Conservation (phyloP, 108 stramenopile species). For the Skeletonema costatum region DNA sequence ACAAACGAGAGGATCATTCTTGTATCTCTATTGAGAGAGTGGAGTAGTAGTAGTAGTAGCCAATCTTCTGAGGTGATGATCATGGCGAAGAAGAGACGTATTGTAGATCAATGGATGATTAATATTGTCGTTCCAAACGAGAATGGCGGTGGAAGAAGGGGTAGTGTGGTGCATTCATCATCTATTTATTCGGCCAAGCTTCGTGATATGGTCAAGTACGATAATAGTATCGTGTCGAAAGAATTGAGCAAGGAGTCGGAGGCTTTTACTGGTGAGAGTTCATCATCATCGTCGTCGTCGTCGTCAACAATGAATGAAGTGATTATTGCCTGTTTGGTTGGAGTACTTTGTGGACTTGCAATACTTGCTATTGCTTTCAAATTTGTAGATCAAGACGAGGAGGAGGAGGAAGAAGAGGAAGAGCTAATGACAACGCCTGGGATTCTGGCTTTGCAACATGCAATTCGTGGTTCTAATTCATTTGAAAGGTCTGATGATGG, state of each 20-base stretch:
- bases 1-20: neutral
- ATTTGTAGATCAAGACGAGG: neutral
- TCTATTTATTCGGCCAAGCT: neutral
- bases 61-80: neutral
- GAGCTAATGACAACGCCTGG: neutral
- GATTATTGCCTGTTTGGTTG: neutral
- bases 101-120: constrained; percentile 3
- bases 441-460: neutral
- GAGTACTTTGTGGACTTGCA: neutral
- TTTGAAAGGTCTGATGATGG: neutral
- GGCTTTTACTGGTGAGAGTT: neutral
- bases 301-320: neutral
- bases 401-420: neutral
- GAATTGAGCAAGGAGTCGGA: neutral
- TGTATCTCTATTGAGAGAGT: neutral
- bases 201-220: neutral
- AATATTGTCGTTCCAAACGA: neutral
- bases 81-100: neutral
- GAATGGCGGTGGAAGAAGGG: neutral
- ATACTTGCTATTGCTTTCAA: neutral
- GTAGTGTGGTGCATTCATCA: neutral
- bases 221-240: neutral
- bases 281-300: neutral
- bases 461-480: neutral
- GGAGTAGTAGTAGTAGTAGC: neutral